Percentiles rank a stretch among this genome's conserved stretches.
These are phyloP conservation scores for Cryptococcus maquisensis DNA, from an alignment of 1,284 basidiomycete species.

Conservation along the genomic window DNA sequence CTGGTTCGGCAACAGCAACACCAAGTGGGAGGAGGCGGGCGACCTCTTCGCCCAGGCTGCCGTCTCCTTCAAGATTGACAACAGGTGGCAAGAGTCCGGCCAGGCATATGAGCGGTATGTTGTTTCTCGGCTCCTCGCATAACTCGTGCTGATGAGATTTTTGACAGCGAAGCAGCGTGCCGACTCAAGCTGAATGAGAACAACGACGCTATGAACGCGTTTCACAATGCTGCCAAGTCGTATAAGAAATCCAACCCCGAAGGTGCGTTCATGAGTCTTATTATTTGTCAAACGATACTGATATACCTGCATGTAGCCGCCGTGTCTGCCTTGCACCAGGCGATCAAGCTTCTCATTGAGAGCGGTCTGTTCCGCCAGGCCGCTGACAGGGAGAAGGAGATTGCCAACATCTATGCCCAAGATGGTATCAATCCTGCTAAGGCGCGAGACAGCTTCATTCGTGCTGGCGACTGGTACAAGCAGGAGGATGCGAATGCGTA, in stretches of 20 bases:
- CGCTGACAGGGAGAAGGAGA: constrained; percentile 95
- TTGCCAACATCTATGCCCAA: constrained; percentile 85
- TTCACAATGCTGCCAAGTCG: constrained; percentile 92
- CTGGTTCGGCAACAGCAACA: constrained; percentile 76
- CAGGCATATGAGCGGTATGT: constrained; percentile 67
- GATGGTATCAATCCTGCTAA: constrained; percentile 49
- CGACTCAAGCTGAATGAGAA: constrained; percentile 76
- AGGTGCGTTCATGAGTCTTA: constrained; percentile 54
- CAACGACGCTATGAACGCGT: constrained; percentile 92
- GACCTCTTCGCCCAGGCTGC: constrained; percentile 84
- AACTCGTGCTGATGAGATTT: not conserved
- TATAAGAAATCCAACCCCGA: constrained; percentile 84
- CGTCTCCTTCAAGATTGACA: constrained; percentile 93
- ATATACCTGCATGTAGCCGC: constrained; percentile 63
- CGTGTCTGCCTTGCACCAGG: constrained; percentile 79
- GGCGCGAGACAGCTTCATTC: constrained; percentile 85
- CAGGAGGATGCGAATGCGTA: constrained; percentile 95
- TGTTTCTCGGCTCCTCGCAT: not conserved
- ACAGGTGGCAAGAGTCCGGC: constrained; percentile 83
- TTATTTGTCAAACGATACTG: not conserved
- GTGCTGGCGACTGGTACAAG: constrained; percentile 95
- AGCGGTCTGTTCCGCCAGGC: constrained; percentile 93
- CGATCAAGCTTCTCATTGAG: constrained; percentile 76
- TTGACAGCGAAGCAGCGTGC: constrained; percentile 72
- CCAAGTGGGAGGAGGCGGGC: constrained; percentile 88